A percentile compares a stretch with the other conserved stretches of the same genome.
phyloP scores from a whole-genome alignment of 768 basidiomycete species.

The Wakefieldia striispora region DNA sequence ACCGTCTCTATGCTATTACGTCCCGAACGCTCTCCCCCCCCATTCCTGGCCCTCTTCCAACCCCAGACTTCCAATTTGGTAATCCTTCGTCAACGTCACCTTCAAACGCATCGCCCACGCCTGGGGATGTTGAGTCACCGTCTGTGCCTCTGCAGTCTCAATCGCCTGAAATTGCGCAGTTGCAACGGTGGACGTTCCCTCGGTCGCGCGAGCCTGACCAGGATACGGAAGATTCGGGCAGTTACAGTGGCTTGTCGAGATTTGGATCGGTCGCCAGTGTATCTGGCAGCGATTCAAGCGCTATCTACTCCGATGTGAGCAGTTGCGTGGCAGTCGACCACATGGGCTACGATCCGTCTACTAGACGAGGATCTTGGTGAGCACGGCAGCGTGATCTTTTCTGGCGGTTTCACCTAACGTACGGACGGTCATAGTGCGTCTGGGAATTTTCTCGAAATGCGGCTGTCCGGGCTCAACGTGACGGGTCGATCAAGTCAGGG shows the following conservation, averaged over 20 bases:
- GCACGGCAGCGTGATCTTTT: constrained; percentile 8
- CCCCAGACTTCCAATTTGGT: constrained; percentile 64
- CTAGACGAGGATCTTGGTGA: constrained; percentile 33
- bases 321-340: constrained; percentile 34
- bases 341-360: constrained; percentile 31
- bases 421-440: constrained; percentile 26
- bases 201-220: constrained; percentile 40
- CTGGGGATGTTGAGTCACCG: constrained; percentile 41
- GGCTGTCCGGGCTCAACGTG: constrained; percentile 32
- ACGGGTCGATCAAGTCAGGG: constrained; percentile 32
- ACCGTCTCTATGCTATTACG: constrained; percentile 46
- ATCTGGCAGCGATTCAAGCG: constrained; percentile 58
- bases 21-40: constrained; percentile 49
- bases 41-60: constrained; percentile 54
- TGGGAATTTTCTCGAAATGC: constrained; percentile 28
- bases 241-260: constrained; percentile 47
- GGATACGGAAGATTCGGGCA: constrained; percentile 52
- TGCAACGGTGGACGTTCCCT: constrained; percentile 45
- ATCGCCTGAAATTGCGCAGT: constrained; percentile 45
- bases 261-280: constrained; percentile 63
- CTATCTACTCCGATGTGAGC: constrained; percentile 46
- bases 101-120: constrained; percentile 47
- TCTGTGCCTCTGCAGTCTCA: constrained; percentile 32
- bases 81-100: constrained; percentile 47
- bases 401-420: constrained; percentile 26